Conservation (phyloP, 495 filamentous ascomycete genomes). For the Penicillium fimorum region DNA sequence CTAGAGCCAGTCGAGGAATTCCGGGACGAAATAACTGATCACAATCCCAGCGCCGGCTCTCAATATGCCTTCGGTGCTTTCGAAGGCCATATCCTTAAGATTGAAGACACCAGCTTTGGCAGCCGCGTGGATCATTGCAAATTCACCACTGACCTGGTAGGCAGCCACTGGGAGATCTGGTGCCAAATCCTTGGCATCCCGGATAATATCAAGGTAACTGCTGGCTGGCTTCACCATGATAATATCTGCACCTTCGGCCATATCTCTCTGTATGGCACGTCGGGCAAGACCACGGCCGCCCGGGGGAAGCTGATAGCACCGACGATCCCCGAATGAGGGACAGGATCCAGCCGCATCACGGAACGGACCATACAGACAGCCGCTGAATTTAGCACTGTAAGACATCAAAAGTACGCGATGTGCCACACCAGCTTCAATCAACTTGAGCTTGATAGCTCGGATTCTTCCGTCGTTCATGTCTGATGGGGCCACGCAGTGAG, state of each 20-base stretch:
- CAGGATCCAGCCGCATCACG: slow-evolving; percentile 91
- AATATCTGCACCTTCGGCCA: slow-evolving; percentile 90
- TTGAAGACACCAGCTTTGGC: slow-evolving; percentile 98
- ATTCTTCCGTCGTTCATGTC: slow-evolving; percentile 99
- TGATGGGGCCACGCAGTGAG: slow-evolving; percentile 93
- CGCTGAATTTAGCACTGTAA: slow-evolving; percentile 95
- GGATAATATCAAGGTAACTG: slow-evolving; percentile 93
- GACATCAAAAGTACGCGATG: slow-evolving; percentile 93
- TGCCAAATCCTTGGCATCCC: slow-evolving; percentile 90
- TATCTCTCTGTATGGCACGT: slow-evolving; percentile 85
- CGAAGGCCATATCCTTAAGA: slow-evolving; percentile 91
- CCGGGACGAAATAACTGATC: slow-evolving; percentile 89
- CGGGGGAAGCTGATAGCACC: slow-evolving; percentile 94
- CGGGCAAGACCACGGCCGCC: slow-evolving; percentile 90
- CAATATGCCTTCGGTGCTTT: slow-evolving; percentile 88
- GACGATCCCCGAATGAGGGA: slow-evolving; percentile 90
- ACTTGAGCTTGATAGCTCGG: slow-evolving; percentile 91
- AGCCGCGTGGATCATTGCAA: slow-evolving; percentile 94
- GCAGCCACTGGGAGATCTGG: slow-evolving; percentile 87
- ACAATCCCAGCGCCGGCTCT: slow-evolving; percentile 90
- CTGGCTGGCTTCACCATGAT: slow-evolving; percentile 99
- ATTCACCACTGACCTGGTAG: slow-evolving; percentile 97
- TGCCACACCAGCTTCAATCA: slow-evolving; percentile 87
- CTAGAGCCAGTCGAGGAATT: slow-evolving; percentile 83
- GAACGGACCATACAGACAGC: slow-evolving; percentile 95